Conservation (phyloP, 805 yeast species). For the Lachancea fermentati region DNA sequence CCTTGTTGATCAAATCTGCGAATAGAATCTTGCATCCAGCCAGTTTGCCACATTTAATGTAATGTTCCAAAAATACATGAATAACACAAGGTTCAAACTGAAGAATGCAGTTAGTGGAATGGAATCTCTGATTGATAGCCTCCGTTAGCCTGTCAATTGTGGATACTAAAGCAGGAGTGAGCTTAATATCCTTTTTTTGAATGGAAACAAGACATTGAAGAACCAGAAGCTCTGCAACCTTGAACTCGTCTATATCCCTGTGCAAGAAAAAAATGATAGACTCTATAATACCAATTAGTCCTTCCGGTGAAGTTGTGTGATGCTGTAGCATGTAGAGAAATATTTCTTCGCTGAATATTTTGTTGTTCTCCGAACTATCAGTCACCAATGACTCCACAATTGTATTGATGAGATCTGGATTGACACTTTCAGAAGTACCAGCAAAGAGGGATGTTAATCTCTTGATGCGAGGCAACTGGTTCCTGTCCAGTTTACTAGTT, state of each 20-base stretch:
- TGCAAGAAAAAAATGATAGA: slow-evolving; percentile 17
- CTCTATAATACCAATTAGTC: slow-evolving; percentile 13
- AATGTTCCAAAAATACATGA: slow-evolving; percentile 14
- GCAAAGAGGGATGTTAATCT: slow-evolving; percentile 11
- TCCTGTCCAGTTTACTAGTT: slow-evolving; percentile 12
- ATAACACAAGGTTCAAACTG: slow-evolving; percentile 13
- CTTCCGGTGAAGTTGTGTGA: slow-evolving; percentile 12
- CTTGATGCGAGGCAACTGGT: slow-evolving; percentile 9
- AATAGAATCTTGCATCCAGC: slow-evolving; percentile 15
- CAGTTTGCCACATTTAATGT: slow-evolving; percentile 10
- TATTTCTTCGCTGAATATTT: slow-evolving; percentile 34
- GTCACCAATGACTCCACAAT: slow-evolving; percentile 3
- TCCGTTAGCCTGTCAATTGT: slow-evolving; percentile 10
- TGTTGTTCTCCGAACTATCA: not conserved
- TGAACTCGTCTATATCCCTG: slow-evolving; percentile 17
- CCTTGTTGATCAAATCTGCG: slow-evolving; percentile 11
- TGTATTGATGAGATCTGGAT: slow-evolving; percentile 5
- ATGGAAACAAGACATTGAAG: slow-evolving; percentile 12
- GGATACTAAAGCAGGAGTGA: slow-evolving; percentile 3
- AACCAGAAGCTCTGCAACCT: slow-evolving; percentile 16
- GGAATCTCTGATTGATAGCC: slow-evolving; percentile 13
- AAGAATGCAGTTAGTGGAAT: slow-evolving; percentile 8
- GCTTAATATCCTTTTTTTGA: slow-evolving; percentile 7
- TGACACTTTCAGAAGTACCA: slow-evolving; percentile 7
- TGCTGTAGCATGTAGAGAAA: slow-evolving; percentile 23